phyloP scores from a whole-genome alignment of 441 rosid species.

The Gossypium schwendimanii region DNA sequence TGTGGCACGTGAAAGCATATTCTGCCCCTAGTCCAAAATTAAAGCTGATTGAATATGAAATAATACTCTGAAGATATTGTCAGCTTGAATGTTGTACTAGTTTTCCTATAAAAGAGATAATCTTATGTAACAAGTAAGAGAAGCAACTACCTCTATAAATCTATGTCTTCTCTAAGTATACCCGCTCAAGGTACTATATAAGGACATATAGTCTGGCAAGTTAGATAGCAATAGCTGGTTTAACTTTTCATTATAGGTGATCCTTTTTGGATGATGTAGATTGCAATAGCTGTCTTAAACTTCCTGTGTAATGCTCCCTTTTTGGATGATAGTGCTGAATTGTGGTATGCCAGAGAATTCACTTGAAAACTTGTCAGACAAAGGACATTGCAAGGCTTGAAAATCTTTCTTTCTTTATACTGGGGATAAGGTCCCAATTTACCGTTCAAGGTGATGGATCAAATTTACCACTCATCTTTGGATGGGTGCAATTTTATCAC shows the following conservation, averaged over 20 bases:
- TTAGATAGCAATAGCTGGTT: background rate
- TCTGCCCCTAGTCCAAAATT: background rate
- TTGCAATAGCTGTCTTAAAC: background rate
- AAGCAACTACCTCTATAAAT: background rate
- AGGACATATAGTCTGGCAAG: background rate
- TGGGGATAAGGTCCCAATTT: background rate
- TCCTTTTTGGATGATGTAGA: background rate
- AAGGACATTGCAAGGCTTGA: background rate
- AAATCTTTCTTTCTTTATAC: background rate
- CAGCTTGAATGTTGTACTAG: background rate
- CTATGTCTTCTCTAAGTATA: background rate
- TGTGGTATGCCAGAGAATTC: background rate
- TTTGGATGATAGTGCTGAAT: background rate
- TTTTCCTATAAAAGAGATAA: background rate
- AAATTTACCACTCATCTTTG: background rate
- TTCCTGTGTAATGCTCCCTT: background rate
- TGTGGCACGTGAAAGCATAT: background rate
- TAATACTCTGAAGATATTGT: background rate
- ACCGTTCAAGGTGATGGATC: background rate
- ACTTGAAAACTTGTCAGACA: background rate
- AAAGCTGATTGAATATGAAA: background rate
- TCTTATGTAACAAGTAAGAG: background rate
- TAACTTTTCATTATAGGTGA: background rate
- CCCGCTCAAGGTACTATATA: background rate
- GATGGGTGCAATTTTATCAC: background rate